Percentiles rank a stretch among this genome's conserved stretches.
Conservation (phyloP, 257 asterid species). For the Primulina eburnea region DNA sequence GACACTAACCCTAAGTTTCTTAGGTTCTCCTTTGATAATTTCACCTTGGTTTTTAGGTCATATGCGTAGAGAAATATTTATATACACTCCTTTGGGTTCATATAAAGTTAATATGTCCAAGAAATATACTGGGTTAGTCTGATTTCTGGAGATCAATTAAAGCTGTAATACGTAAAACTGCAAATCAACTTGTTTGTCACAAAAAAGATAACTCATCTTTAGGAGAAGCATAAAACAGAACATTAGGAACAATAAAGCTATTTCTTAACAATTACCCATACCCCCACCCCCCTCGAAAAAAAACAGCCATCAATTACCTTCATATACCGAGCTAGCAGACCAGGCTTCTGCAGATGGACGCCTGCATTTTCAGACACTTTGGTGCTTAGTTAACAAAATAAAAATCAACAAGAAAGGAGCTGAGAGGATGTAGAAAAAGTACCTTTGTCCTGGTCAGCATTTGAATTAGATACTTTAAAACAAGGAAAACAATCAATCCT, state of each 20-base stretch:
- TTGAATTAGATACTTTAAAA: slow-evolving; percentile 52
- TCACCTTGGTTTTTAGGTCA: neutral
- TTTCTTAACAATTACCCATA: too few relatives aligned
- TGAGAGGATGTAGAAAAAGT: slow-evolving; percentile 18
- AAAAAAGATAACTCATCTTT: neutral
- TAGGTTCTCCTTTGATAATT: neutral
- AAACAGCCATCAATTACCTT: slow-evolving; percentile 48
- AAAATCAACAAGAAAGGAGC: slow-evolving; percentile 15
- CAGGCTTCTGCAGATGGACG: slow-evolving; percentile 62
- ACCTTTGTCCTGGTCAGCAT: slow-evolving; percentile 73
- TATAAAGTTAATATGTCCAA: neutral
- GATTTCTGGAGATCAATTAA: neutral
- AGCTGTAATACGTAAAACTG: neutral
- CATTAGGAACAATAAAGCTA: slow-evolving; percentile 15
- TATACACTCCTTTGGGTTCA: neutral
- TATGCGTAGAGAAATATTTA: too few relatives aligned
- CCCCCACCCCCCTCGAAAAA: too few relatives aligned
- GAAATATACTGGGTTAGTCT: neutral
- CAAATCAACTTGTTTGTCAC: neutral
- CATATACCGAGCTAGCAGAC: slow-evolving; percentile 87
- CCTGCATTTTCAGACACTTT: slow-evolving; percentile 49
- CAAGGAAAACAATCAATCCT: slow-evolving; percentile 95
- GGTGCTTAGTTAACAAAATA: slow-evolving; percentile 21
- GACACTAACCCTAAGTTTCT: neutral
- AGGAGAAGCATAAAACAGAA: slow-evolving; percentile 14